Evolutionary conservation across 768 basidiomycete genomes (phyloP).

Genomic region (Megacollybia marginata): DNA sequence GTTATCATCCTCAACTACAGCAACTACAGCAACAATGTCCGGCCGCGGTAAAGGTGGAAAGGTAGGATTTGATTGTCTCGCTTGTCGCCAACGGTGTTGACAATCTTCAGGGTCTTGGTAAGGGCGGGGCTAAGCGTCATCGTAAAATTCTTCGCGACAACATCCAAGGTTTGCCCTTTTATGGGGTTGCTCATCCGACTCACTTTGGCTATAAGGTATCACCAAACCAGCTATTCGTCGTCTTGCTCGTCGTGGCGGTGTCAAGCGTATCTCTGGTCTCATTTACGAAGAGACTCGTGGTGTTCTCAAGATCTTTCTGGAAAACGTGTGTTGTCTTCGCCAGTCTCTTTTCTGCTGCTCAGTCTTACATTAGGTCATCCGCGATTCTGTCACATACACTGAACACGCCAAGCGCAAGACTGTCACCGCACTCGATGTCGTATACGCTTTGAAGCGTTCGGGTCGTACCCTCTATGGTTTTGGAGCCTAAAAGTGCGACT

Average conservation of each 20-base stretch:
- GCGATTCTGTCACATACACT: conserved; percentile 71
- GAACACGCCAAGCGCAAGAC: conserved; percentile 70
- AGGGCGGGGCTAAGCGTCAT: conserved; percentile 70
- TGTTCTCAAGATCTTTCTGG: conserved; percentile 40
- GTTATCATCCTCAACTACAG: background rate
- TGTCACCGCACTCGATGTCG: conserved; percentile 61
- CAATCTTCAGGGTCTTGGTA: conserved; percentile 48
- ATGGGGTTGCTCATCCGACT: background rate
- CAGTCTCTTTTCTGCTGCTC: background rate
- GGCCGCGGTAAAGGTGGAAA: conserved; percentile 76
- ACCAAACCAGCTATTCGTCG: conserved; percentile 49
- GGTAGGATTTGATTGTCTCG: conserved; percentile 14
- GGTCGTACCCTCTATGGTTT: conserved; percentile 58
- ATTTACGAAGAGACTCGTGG: conserved; percentile 55
- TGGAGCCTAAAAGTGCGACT: conserved; percentile 32
- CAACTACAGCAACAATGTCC: conserved; percentile 37
- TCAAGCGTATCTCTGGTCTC: conserved; percentile 36
- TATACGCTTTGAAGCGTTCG: conserved; percentile 42
- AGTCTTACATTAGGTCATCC: conserved; percentile 32
- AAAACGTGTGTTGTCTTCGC: conserved; percentile 11
- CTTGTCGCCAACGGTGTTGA: no score
- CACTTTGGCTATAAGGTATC: background rate
- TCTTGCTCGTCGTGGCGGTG: conserved; percentile 50
- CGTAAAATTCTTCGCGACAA: conserved; percentile 68
- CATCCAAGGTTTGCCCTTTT: conserved; percentile 35